These are phyloP conservation scores for Alternaria postmessia DNA, from an alignment of 2,329 filamentous ascomycete species.

Conservation along the genomic window DNA sequence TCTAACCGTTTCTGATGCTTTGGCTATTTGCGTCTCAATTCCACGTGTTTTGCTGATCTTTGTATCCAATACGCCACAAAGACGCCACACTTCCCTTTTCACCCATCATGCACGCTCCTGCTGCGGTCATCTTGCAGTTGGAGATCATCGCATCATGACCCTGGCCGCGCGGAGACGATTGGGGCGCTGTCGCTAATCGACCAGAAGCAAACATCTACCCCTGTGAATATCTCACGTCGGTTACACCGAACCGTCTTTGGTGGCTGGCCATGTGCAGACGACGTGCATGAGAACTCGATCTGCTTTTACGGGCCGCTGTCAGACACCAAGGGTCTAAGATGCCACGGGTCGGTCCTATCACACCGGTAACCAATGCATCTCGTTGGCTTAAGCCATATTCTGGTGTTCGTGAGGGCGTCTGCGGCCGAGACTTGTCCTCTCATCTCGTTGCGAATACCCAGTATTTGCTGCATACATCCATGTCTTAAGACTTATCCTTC, in stretches of 20 bases:
- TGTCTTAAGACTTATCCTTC: background rate
- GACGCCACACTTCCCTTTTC: slow-evolving; percentile 1
- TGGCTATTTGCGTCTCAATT: slow-evolving; percentile 23
- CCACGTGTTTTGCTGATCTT: background rate
- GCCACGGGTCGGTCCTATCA: background rate
- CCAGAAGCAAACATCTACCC: background rate
- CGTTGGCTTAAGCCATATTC: background rate
- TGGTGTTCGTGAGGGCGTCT: background rate
- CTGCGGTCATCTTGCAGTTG: background rate
- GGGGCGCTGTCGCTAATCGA: background rate
- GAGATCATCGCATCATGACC: background rate
- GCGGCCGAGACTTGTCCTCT: slow-evolving; percentile 72
- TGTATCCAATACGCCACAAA: background rate
- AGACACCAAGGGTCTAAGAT: background rate
- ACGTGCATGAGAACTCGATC: background rate
- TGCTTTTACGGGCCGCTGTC: slow-evolving; percentile 3
- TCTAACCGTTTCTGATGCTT: background rate
- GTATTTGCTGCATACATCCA: background rate
- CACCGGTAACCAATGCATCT: background rate
- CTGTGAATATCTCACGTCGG: background rate
- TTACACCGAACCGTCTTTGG: background rate
- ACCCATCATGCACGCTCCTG: background rate
- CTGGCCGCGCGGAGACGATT: background rate
- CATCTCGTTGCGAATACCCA: slow-evolving; percentile 65
- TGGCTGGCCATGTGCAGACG: background rate